These are phyloP conservation scores for Vaccinium myrtillus DNA, from an alignment of 148 eudicot species.

Conservation along the genomic window DNA sequence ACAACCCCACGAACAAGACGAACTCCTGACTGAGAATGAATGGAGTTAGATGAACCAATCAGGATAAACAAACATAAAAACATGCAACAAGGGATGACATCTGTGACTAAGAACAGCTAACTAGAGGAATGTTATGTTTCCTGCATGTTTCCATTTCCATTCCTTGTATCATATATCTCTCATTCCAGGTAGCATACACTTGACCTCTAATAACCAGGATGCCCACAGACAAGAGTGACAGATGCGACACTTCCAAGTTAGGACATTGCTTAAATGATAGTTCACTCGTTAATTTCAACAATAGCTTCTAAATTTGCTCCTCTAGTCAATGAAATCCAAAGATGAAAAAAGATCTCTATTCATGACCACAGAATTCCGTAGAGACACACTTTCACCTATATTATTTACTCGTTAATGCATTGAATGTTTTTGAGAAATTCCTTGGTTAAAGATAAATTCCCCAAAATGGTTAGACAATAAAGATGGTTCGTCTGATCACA, in stretches of 20 bases:
- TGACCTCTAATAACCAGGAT: neutral
- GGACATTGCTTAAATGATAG: neutral
- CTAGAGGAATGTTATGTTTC: neutral
- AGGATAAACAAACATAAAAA: neutral
- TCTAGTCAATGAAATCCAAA: neutral
- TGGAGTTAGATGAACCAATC: slow-evolving; percentile 11
- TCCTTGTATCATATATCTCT: neutral
- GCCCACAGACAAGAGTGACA: neutral
- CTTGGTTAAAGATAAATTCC: neutral
- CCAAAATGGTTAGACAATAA: neutral
- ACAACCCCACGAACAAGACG: slow-evolving; percentile 87
- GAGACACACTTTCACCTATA: neutral
- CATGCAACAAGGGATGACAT: neutral
- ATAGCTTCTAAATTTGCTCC: slow-evolving; percentile 4
- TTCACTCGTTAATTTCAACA: neutral
- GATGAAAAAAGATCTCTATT: neutral
- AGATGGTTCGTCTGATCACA: neutral
- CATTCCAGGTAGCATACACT: neutral
- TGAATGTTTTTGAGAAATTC: neutral
- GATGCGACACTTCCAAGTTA: neutral
- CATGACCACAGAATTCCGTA: neutral
- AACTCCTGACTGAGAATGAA: slow-evolving; percentile 86
- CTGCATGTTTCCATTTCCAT: slow-evolving; percentile 1
- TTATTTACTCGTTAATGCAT: neutral
- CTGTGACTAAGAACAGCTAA: neutral